Base-by-base conservation (phyloP, 306 rosid genomes). In the Trifolium fragiferum region DNA sequence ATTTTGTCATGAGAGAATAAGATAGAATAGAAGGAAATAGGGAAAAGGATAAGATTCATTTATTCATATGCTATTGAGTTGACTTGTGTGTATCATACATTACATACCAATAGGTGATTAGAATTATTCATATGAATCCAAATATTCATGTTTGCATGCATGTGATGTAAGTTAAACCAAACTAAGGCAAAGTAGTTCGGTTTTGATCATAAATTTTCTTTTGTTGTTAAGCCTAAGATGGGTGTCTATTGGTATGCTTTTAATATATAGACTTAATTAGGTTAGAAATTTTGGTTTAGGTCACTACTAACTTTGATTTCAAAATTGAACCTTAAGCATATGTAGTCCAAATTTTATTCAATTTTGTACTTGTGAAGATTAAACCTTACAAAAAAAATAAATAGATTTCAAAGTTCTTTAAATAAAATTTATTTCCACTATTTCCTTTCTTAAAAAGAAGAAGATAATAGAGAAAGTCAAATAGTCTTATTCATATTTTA, bases 71-170 rank as follows among this genome's bases (percentile, higher is more conserved):
- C 12, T 43, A 15, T 75, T 60, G 16, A 44, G 65, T 60, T 69
- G 54, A 78, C 44, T 13, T 7, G 44, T 10, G 35, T 10, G 41
- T 41, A 12, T 41, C 32, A 35, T 25, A 16, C 47, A n/a, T n/a
- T n/a, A n/a, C n/a, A n/a, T n/a, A n/a, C 44, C 16, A 10, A 27
- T 44, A 12, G 19, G 18, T 53, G 72, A 10, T 41, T 71, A 2
- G 5, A 51, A 47, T 66, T 51, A 61, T 72, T 76, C 76, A 67
- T 65, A 33, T 33, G 2, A 76, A 43, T 66, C 66, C 82, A 76
- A 66, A 66, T 0, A 19, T 72, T 60, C 70, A 67, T 76, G 82
- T 6, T 82, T 82, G 11, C 79, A 77, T 82, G 11, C 79, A 77
- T 78, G 77, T 71, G 83, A 75, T 16, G 14, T 27, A 44, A 35